Base-by-base conservation (phyloP, 257 asterid species). In the Asclepias syriaca region DNA sequence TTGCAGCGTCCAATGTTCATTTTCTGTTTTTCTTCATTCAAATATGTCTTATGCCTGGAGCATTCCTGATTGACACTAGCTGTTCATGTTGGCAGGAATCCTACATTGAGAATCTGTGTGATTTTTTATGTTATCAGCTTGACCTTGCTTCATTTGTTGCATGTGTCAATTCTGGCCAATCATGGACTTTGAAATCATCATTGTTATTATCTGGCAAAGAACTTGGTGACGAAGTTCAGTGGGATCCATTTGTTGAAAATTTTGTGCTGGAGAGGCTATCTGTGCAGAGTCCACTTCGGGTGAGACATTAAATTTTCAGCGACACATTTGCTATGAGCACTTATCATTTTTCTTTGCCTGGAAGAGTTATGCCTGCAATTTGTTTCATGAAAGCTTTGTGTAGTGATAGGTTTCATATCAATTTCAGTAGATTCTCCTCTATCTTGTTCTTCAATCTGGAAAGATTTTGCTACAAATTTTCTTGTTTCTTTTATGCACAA, bases 111-210 rank as follows among this genome's bases (percentile, higher is more conserved):
- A 90, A 82, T 80, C 97, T 94, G 64, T 94, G 99, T 74, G 99
- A 94, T 86, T 82, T 90, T 63, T 81, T 94, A 75, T 91, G 99
- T 90, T 89, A 85, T 84, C 93, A 77, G 69, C 99, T 94, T 75
- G 97, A 94, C 83, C 83, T 94, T 85, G 97, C 99, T 80, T 89
- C 93, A 73, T 94, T 94, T 80, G 97, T 88, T 85, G 97, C 97
- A 65, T 82, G 86, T 71, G 88, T 84, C 72, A 94, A 89, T 86
- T 89, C 97, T 81, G 99, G 97, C 72, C 92, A 82, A 79, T 80
- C 95, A 9, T 94, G 99, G 97, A 88, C 89, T 87, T 82, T 79
- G 73, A 94, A 89, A 79, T 89, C 96, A 77, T 94, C 99, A 45
- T 74, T 91, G 66, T 77, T 91, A 59, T 83, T 88, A 77, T 86